Conservation (phyloP, 1,284 basidiomycete genomes). For the Macrocybe sp. region DNA sequence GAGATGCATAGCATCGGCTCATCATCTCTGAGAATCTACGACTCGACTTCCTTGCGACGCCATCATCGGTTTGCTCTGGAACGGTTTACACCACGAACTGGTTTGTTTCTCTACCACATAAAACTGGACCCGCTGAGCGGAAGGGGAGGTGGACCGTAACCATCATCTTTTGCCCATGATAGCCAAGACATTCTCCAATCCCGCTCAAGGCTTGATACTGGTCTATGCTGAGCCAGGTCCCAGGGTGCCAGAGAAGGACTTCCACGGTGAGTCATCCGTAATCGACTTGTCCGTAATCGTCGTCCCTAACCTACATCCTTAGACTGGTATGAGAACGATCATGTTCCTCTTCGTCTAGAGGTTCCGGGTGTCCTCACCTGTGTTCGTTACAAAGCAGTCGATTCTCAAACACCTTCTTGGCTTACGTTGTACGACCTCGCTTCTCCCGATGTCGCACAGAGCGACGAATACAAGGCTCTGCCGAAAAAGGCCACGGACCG, state of each 20-base stretch:
- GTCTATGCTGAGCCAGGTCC: slow-evolving; percentile 27
- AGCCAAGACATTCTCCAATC: slow-evolving; percentile 5
- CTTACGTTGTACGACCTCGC: slow-evolving; percentile 44
- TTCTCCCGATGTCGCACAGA: slow-evolving; percentile 29
- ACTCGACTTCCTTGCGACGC: too few relatives aligned
- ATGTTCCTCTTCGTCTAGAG: slow-evolving; percentile 42
- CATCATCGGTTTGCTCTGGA: not conserved
- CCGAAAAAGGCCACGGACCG: slow-evolving; percentile 35
- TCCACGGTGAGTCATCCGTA: slow-evolving; percentile 23
- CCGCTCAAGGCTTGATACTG: slow-evolving; percentile 24
- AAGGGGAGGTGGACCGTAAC: not conserved
- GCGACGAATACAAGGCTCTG: slow-evolving; percentile 36
- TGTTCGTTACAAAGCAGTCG: slow-evolving; percentile 37
- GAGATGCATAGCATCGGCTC: too few relatives aligned
- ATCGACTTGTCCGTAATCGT: not conserved
- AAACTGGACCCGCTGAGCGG: not conserved
- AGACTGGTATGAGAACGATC: slow-evolving; percentile 55
- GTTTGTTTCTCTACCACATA: slow-evolving; percentile 3
- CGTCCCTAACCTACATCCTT: not conserved
- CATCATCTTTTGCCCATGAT: not conserved
- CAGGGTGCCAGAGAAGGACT: slow-evolving; percentile 25
- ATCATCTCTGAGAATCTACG: too few relatives aligned
- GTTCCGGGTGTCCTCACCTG: slow-evolving; percentile 39
- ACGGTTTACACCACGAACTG: slow-evolving; percentile 6
- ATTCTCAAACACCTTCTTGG: slow-evolving; percentile 37